A percentile compares a stretch with the other conserved stretches of the same genome.
These are phyloP conservation scores for Sporobolomyces roseus DNA, from an alignment of 768 basidiomycete species.

Conservation along the genomic window DNA sequence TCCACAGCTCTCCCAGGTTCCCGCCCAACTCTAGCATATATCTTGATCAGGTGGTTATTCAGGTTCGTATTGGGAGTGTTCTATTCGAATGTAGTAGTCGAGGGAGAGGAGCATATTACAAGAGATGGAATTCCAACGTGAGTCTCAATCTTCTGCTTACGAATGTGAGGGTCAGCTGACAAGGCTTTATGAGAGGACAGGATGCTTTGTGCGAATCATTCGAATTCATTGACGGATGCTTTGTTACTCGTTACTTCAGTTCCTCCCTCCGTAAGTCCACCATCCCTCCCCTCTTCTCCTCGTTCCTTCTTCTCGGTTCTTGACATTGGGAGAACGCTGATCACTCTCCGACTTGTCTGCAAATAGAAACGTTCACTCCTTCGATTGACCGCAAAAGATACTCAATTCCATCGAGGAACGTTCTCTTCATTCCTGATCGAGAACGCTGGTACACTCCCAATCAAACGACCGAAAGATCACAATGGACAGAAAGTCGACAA, in stretches of 20 bases:
- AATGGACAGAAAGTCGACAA: slow-evolving; percentile 60
- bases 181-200: slow-evolving; percentile 50
- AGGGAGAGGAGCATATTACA: slow-evolving; percentile 69
- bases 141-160: slow-evolving; percentile 26
- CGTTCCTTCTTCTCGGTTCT: not conserved
- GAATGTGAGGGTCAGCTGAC: not conserved
- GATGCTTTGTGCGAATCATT: slow-evolving; percentile 80
- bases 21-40: slow-evolving; percentile 22
- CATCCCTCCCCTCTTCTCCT: slow-evolving; percentile 10
- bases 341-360: slow-evolving; percentile 5
- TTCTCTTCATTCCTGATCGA: slow-evolving; percentile 90
- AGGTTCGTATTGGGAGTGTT: slow-evolving; percentile 81
- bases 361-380: slow-evolving; percentile 69
- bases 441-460: slow-evolving; percentile 77
- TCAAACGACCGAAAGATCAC: slow-evolving; percentile 67
- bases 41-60: slow-evolving; percentile 35
- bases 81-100: slow-evolving; percentile 81
- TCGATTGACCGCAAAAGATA: slow-evolving; percentile 80
- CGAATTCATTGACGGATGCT: slow-evolving; percentile 80
- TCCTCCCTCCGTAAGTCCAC: slow-evolving; percentile 58
- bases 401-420: slow-evolving; percentile 74
- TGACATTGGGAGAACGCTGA: not conserved
- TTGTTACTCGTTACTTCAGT: slow-evolving; percentile 71
- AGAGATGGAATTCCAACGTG: slow-evolving; percentile 71
- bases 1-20: not conserved